These are phyloP conservation scores for Tolypocladium ophioglossoides DNA, from an alignment of 2,329 filamentous ascomycete genomes.

Conservation along the genomic window DNA sequence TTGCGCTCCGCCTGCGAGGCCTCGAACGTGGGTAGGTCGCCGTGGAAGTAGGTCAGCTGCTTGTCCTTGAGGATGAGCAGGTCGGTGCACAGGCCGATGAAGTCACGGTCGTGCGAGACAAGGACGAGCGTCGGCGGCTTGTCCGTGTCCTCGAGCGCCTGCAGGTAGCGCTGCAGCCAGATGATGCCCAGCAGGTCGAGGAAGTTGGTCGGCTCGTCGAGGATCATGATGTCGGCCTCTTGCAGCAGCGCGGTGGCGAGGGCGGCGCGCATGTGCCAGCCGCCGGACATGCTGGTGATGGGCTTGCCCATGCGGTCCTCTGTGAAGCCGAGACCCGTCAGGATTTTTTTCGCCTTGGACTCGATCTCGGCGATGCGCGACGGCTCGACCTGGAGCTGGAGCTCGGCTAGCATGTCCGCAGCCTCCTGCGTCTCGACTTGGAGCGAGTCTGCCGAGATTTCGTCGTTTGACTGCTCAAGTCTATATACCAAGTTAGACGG, in stretches of 20 bases:
- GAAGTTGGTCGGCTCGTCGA: constrained; percentile 84
- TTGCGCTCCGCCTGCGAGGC: constrained; percentile 56
- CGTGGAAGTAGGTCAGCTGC: constrained; percentile 61
- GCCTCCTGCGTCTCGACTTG: constrained; percentile 60
- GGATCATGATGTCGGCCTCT: constrained; percentile 64
- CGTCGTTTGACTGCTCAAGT: constrained; percentile 39
- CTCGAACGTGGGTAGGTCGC: constrained; percentile 64
- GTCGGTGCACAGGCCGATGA: constrained; percentile 67
- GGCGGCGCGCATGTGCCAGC: constrained; percentile 62
- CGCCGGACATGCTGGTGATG: constrained; percentile 61
- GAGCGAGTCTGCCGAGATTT: constrained; percentile 45
- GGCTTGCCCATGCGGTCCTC: constrained; percentile 48
- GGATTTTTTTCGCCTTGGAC: constrained; percentile 52
- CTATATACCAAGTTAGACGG: constrained; percentile 13
- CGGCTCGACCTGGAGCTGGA: constrained; percentile 59
- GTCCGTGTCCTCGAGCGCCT: constrained; percentile 38
- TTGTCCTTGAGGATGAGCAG: constrained; percentile 67
- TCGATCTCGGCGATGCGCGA: constrained; percentile 55
- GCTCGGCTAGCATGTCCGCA: constrained; percentile 55
- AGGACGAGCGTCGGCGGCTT: constrained; percentile 59
- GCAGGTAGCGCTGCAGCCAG: constrained; percentile 69
- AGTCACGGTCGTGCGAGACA: constrained; percentile 78
- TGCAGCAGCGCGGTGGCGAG: constrained; percentile 59
- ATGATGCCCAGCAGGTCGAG: constrained; percentile 74
- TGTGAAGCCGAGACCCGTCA: constrained; percentile 63